Evolutionary conservation across 768 basidiomycete species (phyloP).

Genomic region (Rubroboletus satanas): DNA sequence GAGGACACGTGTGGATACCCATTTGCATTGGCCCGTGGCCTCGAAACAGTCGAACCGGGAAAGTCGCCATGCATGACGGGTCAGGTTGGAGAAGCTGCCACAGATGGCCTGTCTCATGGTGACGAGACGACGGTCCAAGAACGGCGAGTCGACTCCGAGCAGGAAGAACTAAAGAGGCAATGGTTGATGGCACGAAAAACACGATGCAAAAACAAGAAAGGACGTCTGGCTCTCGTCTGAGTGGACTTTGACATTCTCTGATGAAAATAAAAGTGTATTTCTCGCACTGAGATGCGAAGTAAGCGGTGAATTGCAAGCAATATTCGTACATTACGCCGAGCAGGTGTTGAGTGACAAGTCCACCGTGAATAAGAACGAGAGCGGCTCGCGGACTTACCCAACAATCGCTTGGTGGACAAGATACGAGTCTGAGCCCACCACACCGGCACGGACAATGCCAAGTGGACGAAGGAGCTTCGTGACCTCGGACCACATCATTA

Average conservation of each 20-base stretch:
- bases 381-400: background rate
- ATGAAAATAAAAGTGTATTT: background rate
- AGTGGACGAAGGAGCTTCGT: background rate
- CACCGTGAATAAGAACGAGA: background rate
- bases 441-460: background rate
- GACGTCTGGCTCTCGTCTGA: background rate
- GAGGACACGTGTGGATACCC: background rate
- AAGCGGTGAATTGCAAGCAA: background rate
- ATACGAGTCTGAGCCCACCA: background rate
- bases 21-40: background rate
- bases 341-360: background rate
- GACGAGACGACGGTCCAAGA: background rate
- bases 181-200: no score
- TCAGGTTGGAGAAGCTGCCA: background rate
- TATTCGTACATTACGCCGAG: background rate
- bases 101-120: background rate
- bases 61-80: background rate
- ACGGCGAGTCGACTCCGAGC: background rate
- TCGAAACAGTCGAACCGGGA: background rate
- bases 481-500: background rate
- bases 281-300: background rate
- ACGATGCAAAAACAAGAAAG: background rate
- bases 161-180: slow-evolving; percentile 11
- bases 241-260: background rate
- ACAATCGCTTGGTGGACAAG: background rate